Base-by-base conservation (phyloP, 2,329 filamentous ascomycete genomes). In the Talaromyces islandicus region DNA sequence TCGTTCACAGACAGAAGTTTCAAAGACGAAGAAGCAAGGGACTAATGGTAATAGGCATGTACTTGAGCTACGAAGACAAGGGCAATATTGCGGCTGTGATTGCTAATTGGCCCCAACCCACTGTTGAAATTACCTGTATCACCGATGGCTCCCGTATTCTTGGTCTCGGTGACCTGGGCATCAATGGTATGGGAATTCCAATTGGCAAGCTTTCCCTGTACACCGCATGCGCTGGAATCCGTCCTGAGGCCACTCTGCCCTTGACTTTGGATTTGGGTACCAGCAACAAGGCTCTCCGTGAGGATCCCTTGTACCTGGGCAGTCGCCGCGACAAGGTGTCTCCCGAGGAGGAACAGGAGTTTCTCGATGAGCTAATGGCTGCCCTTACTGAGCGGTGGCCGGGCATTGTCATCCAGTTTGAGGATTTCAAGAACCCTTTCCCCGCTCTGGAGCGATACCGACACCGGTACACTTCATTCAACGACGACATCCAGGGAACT, bases 391-490 rank as follows among this genome's bases (percentile, higher is more conserved):
- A 96, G 74, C 82, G 83, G 65, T 89, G 86, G 86, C 86, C 86
- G 59, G 84, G 82, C 64, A 87, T 88, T 67, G 85, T 88, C 65
- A 90, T 97, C 64, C 94, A 97, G 74, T 97, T 96, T 69, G 93
- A 97, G 75, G 94, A 97, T 73, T 97, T 96, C 77, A 96, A 97
- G 81, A 96, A 93, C 70, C 93, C 94, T 53, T 99, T 97, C 84
- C 89, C 90, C 64, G 93, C 95, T 70, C 85, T 97, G 46, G 89
- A 94, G 73, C 86, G 91, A 62, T 97, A 97, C 79, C 89, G 91
- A 68, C 83, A 92, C 73, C 85, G 83, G 65, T 93, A 96, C 82
- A 92, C 90, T 76, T 95, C 91, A 83, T 99, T 99, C 85, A 97
- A 97, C 76, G 94, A 97, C 72, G 93, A 99, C 73, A 94, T 99